phyloP scores from a whole-genome alignment of 345 rosid genomes.

The Euclidium syriacum region DNA sequence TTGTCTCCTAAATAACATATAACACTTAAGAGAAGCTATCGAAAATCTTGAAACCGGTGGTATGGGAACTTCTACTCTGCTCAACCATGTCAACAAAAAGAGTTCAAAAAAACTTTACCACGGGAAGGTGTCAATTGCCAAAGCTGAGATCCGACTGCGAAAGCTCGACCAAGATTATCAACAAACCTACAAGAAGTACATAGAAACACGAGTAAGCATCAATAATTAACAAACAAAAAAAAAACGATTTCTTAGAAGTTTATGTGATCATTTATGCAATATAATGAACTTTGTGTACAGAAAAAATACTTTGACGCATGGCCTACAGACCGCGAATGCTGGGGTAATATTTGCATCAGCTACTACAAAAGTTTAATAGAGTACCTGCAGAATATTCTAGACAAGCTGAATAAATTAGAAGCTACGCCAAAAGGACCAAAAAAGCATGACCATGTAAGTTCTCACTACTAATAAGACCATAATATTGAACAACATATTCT shows the following conservation, averaged over 20 bases:
- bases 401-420: not conserved
- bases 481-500: too few relatives aligned
- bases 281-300: not conserved
- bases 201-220: constrained; percentile 7
- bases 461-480: not conserved
- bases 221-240: not conserved
- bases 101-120: not conserved
- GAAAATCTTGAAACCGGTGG: not conserved
- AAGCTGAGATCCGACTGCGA: not conserved
- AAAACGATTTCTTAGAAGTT: too few relatives aligned
- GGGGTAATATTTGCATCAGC: not conserved
- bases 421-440: not conserved
- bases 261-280: too few relatives aligned
- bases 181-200: not conserved
- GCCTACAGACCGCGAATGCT: too few relatives aligned
- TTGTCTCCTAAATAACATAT: not conserved
- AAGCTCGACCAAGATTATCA: constrained; percentile 21
- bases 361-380: not conserved
- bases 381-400: not conserved
- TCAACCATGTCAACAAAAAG: not conserved
- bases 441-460: not conserved
- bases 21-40: not conserved
- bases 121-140: not conserved
- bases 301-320: too few relatives aligned
- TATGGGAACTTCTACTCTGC: not conserved